phyloP scores from a whole-genome alignment of 495 filamentous ascomycete genomes.

The Aspergillus carlsbadensis region DNA sequence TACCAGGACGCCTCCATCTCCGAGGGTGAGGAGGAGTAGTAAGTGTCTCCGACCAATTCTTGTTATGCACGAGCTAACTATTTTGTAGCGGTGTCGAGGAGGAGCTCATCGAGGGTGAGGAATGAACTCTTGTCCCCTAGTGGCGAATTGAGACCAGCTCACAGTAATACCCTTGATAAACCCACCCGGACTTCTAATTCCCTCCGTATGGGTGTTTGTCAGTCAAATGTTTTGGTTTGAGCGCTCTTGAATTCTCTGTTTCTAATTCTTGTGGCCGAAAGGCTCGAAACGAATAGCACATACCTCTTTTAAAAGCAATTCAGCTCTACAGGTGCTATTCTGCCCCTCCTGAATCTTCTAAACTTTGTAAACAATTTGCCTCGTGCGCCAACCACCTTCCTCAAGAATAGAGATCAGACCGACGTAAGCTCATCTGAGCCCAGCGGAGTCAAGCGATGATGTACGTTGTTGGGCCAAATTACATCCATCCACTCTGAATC shows the following conservation, averaged over 20 bases:
- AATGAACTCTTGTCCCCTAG: slow-evolving; percentile 31
- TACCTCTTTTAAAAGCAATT: slow-evolving; percentile 39
- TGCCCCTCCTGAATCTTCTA: no score
- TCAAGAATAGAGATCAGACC: no score
- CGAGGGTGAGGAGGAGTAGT: slow-evolving; percentile 71
- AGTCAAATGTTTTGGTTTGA: slow-evolving; percentile 42
- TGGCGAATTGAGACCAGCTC: slow-evolving; percentile 36
- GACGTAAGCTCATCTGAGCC: no score
- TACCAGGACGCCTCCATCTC: slow-evolving; percentile 97
- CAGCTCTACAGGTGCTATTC: slow-evolving; percentile 9
- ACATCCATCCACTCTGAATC: no score
- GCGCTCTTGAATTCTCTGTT: slow-evolving; percentile 47
- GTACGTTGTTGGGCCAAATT: no score
- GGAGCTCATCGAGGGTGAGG: slow-evolving; percentile 40
- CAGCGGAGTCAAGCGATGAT: no score
- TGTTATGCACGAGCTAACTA: slow-evolving; percentile 19
- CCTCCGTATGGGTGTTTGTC: slow-evolving; percentile 28
- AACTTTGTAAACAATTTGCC: no score
- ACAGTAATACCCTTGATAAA: slow-evolving; percentile 47
- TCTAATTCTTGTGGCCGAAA: slow-evolving; percentile 36
- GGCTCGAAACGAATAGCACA: slow-evolving; percentile 38
- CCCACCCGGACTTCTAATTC: slow-evolving; percentile 24
- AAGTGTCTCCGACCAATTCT: slow-evolving; percentile 20
- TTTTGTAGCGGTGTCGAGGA: slow-evolving; percentile 34
- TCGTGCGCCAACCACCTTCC: no score